Percentiles rank a stretch among this genome's conserved stretches.
Conservation (phyloP, 139 green algal genomes). For the Yamagishiella unicocca region DNA sequence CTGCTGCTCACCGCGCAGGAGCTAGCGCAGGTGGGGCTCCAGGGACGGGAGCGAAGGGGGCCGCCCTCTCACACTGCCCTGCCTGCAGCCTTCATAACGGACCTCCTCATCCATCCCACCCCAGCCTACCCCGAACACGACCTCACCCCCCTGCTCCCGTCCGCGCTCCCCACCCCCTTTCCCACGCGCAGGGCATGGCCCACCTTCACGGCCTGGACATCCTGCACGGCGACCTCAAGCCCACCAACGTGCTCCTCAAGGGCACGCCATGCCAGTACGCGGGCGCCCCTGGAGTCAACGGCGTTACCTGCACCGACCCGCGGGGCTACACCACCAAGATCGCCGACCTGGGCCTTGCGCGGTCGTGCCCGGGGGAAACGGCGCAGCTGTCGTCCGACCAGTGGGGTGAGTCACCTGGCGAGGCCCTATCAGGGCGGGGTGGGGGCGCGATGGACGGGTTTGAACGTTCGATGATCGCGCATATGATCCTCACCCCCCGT, state of each 20-base stretch:
- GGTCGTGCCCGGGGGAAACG: not conserved
- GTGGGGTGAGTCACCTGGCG: slow-evolving; percentile 19
- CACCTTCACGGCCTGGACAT: slow-evolving; percentile 38
- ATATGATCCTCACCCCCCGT: too few species aligned
- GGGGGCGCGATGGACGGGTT: not conserved
- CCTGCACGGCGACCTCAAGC: slow-evolving; percentile 45
- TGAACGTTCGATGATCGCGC: not conserved
- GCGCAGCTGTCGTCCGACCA: slow-evolving; percentile 19
- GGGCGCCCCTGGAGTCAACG: not conserved
- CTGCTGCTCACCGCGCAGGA: slow-evolving; percentile 40
- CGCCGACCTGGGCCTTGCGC: slow-evolving; percentile 33
- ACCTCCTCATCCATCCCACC: not conserved
- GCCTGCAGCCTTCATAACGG: not conserved
- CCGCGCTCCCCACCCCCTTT: not conserved
- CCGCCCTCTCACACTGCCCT: too few species aligned
- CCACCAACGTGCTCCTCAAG: slow-evolving; percentile 48
- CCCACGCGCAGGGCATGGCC: slow-evolving; percentile 10
- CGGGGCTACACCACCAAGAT: slow-evolving; percentile 44
- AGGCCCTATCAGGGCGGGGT: not conserved
- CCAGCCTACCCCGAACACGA: too few species aligned
- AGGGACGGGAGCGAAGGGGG: not conserved
- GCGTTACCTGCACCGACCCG: not conserved
- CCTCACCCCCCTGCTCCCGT: not conserved
- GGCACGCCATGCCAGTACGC: slow-evolving; percentile 17
- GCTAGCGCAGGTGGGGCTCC: slow-evolving; percentile 25